Percentiles rank a stretch among this genome's conserved stretches.
Evolutionary conservation across 306 rosid species (phyloP).

Genomic region (Arachis stenosperma): DNA sequence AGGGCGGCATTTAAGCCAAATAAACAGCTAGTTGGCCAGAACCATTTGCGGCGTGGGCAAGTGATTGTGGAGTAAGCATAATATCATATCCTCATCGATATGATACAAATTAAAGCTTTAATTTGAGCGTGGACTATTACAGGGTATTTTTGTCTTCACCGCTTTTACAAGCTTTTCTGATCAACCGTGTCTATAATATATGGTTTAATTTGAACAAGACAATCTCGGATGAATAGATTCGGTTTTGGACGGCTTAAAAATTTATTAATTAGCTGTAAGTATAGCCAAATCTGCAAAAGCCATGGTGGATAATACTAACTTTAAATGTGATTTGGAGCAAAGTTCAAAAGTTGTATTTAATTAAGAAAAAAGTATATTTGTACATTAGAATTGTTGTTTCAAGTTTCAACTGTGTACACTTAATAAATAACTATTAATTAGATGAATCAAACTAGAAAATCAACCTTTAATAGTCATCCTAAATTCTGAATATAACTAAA

Average conservation of each 20-base stretch:
- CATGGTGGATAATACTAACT: background rate
- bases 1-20: slow-evolving; percentile 42
- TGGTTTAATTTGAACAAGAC: slow-evolving; percentile 12
- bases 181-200: background rate
- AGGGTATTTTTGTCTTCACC: slow-evolving; percentile 16
- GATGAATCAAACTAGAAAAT: no score
- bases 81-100: background rate
- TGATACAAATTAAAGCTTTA: background rate
- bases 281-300: slow-evolving; percentile 28
- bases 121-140: background rate
- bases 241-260: slow-evolving; percentile 15
- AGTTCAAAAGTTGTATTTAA: slow-evolving; percentile 12
- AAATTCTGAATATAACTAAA: no score
- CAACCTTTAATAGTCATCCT: no score
- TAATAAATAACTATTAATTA: no score
- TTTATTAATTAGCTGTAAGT: background rate
- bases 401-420: no score
- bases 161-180: background rate
- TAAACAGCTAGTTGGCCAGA: slow-evolving; percentile 17
- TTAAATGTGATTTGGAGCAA: slow-evolving; percentile 20
- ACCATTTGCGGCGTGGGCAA: slow-evolving; percentile 28
- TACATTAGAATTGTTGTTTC: no score
- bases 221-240: slow-evolving; percentile 32
- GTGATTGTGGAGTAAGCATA: slow-evolving; percentile 38
- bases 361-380: background rate